Base-by-base conservation (phyloP, 176 grass and related monocot genomes). In the Thinopyrum elongatum region DNA sequence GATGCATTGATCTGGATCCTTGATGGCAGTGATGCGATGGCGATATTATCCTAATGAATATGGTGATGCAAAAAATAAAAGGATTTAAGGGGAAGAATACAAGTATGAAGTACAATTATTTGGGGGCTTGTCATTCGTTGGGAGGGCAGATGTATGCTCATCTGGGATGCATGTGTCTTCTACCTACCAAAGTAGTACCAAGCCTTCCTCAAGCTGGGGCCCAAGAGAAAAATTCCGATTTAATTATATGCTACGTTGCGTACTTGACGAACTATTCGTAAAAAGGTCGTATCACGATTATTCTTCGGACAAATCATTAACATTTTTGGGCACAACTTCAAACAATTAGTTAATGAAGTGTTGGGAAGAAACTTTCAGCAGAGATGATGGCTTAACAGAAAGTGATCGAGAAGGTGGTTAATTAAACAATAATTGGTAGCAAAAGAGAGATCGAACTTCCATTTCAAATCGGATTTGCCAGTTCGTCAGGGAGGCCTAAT, bases 381-480 rank as follows among this genome's bases (percentile, higher is more conserved):
- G 81, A 65, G 51, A 10, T 74, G 72, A 76, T 51, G 25, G 14
- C 35, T 27, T 63, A 80, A 87, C 80, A 66, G 80, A 80, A 85
- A 76, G 53, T 10, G 33, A 55, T 82, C 0, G 26, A 17, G 0
- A 11, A 76, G 7, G 72, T 53, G 19, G n/a, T 16, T 60, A 76
- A 51, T 76, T 74, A 28, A 49, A 9, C 14, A 70, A 36, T 19
- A 59, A 3, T 8, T 51, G 73, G 44, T 72, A 75, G 42, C 57
- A 15, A 60, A 70, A 60, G 17, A 61, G 62, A 84, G 85, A 77
- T 80, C 23, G 6, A 17, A 84, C 47, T 77, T 91, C 49, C 3
- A 63, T 81, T 81, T 91, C 89, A 90, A 67, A 81, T 69, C 28
- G 41, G 76, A 76, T 70, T 84, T 76, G 25, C 81, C 22, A 68